phyloP scores from a whole-genome alignment of 2,329 filamentous ascomycete species.

The Trichoderma sp. region DNA sequence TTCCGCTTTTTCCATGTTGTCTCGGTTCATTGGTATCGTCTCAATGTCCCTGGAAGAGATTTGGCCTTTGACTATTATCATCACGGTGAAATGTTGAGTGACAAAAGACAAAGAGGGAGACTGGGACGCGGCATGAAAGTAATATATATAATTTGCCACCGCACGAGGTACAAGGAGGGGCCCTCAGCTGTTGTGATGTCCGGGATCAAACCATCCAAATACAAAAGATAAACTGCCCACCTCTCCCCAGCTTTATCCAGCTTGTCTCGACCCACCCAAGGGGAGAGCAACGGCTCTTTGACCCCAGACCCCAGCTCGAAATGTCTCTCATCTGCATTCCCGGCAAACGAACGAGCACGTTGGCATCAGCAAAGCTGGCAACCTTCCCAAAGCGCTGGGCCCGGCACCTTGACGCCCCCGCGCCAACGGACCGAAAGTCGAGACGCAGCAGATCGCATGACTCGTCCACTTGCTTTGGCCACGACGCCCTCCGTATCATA shows the following conservation, averaged over 20 bases:
- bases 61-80: not conserved
- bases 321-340: slow-evolving; percentile 9
- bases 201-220: slow-evolving; percentile 8
- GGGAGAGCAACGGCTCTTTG: slow-evolving; percentile 7
- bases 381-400: not conserved
- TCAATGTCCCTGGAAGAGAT: not conserved
- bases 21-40: not conserved
- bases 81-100: not conserved
- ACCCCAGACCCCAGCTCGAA: slow-evolving; percentile 10
- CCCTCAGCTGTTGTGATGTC: slow-evolving; percentile 6
- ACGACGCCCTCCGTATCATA: not conserved
- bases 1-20: not conserved
- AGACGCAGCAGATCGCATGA: not conserved
- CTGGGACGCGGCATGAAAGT: not conserved
- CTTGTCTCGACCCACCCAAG: slow-evolving; percentile 1
- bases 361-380: not conserved
- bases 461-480: not conserved
- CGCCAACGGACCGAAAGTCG: slow-evolving; percentile 9
- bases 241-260: slow-evolving; percentile 1
- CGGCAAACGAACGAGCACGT: not conserved
- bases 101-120: not conserved
- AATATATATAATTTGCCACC: not conserved
- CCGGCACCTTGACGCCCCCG: not conserved
- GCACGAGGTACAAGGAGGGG: not conserved
- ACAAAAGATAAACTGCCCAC: slow-evolving; percentile 6